Percentiles rank a stretch among this genome's conserved stretches.
Evolutionary conservation across 352 stramenopile genomes (phyloP).

Genomic region (Globisporangium spiculum): DNA sequence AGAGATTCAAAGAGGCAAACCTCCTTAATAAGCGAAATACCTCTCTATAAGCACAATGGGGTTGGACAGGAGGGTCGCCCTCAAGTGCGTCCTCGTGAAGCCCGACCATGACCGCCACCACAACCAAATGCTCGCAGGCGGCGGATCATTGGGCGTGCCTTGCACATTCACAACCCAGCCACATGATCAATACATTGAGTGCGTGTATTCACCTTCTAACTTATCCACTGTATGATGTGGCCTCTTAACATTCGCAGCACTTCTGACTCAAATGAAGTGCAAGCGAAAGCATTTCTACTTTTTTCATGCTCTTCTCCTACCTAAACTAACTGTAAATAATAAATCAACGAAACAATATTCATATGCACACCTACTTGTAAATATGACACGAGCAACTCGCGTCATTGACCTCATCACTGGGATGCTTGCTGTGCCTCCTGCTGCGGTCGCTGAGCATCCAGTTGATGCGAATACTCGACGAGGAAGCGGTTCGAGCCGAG

Average conservation of each 20-base stretch:
- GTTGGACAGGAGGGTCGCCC: neutral
- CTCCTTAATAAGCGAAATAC: neutral
- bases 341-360: neutral
- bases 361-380: neutral
- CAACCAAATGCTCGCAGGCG: no score
- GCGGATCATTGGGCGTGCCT: no score
- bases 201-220: no score
- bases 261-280: no score
- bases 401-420: neutral
- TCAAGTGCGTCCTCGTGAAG: neutral
- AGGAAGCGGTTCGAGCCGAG: slow-evolving; percentile 84
- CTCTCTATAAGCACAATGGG: neutral
- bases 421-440: neutral
- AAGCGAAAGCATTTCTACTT: neutral
- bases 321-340: neutral
- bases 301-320: neutral
- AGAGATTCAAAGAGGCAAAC: neutral
- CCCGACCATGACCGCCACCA: no score
- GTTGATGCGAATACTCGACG: slow-evolving; percentile 75
- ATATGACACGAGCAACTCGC: neutral
- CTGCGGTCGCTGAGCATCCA: slow-evolving; percentile 23
- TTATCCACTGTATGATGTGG: no score
- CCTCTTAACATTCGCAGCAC: no score
- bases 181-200: no score
- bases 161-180: no score